Evolutionary conservation across 1,139 yeast genomes (phyloP).

Genomic region (Yamadazyma jaroonii): DNA sequence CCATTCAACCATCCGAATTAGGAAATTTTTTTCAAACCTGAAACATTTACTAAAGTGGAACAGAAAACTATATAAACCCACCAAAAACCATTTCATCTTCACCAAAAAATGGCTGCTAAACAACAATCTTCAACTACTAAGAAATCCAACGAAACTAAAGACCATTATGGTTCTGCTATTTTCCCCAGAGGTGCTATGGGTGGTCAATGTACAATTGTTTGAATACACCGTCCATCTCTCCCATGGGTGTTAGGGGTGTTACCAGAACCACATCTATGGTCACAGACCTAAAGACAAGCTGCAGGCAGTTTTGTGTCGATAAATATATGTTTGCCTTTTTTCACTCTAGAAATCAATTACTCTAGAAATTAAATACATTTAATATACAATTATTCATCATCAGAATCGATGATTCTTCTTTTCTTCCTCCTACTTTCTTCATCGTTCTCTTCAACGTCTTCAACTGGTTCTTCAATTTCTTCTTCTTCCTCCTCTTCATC

Average conservation of each 20-base stretch:
- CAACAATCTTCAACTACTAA: slow-evolving; percentile 6
- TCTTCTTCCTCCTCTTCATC: slow-evolving; percentile 36
- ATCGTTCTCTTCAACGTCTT: slow-evolving; percentile 16
- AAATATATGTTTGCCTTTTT: not conserved
- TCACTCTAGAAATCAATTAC: too few relatives aligned
- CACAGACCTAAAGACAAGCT: too few relatives aligned
- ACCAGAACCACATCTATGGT: too few relatives aligned
- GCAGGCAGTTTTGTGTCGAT: not conserved
- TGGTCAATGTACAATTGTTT: slow-evolving; percentile 12
- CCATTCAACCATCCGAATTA: slow-evolving; percentile 5
- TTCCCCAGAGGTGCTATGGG: slow-evolving; percentile 7
- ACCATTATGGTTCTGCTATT: slow-evolving; percentile 7
- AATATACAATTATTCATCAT: slow-evolving; percentile 22
- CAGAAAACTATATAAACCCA: slow-evolving; percentile 5
- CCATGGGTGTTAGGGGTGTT: too few relatives aligned
- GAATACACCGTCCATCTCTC: too few relatives aligned
- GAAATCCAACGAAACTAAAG: slow-evolving; percentile 12
- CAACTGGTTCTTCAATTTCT: slow-evolving; percentile 46
- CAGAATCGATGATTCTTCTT: slow-evolving; percentile 45
- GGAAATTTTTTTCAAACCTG: slow-evolving; percentile 2
- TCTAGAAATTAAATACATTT: not conserved
- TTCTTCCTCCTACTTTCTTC: slow-evolving; percentile 27
- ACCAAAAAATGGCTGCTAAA: slow-evolving; percentile 14
- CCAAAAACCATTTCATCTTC: not conserved
- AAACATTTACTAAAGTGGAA: not conserved